Evolutionary conservation across 495 filamentous ascomycete species (phyloP).

Genomic region (Podospora anserina): DNA sequence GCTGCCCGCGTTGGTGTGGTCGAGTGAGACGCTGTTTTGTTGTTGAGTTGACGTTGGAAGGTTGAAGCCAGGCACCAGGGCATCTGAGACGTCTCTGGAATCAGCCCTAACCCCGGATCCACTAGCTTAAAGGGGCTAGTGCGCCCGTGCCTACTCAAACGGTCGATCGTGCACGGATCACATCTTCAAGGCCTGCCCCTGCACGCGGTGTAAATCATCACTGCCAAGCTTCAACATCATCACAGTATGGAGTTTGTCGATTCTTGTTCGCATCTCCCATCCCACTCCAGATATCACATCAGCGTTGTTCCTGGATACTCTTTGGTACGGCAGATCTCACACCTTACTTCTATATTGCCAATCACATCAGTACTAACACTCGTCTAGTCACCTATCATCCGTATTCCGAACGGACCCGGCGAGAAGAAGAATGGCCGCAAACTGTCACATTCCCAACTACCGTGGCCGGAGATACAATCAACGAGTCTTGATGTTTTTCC

Average conservation of each 20-base stretch:
- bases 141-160: not conserved
- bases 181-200: not conserved
- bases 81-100: not conserved
- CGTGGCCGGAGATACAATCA: not conserved
- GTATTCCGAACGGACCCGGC: not conserved
- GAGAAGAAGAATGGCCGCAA: slow-evolving; percentile 1
- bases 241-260: too few species aligned
- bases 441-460: not conserved
- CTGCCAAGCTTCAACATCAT: not conserved
- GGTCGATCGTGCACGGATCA: not conserved
- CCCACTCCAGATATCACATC: not conserved
- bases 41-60: slow-evolving; percentile 1
- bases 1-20: not conserved
- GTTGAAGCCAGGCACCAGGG: not conserved
- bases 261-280: not conserved
- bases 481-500: not conserved
- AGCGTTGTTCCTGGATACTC: not conserved
- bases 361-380: not conserved
- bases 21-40: not conserved
- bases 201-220: not conserved
- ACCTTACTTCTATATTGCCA: not conserved
- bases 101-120: slow-evolving; percentile 1
- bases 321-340: slow-evolving; percentile 6
- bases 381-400: not conserved
- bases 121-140: slow-evolving; percentile 6